phyloP scores from a whole-genome alignment of 164 flowering plant genomes.

The Akebia trifoliata region DNA sequence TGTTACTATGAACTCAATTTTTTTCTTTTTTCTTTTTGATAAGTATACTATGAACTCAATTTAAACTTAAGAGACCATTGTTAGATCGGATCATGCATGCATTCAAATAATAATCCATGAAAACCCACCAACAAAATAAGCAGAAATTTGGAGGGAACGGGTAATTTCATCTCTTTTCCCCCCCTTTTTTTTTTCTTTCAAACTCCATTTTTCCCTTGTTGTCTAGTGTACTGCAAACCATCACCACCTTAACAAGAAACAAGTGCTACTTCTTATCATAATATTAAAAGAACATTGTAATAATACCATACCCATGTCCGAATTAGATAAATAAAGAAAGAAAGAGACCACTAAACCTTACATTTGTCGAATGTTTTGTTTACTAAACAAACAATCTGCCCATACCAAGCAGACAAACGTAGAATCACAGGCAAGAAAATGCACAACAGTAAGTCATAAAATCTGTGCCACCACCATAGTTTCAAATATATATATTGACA shows the following conservation, averaged over 20 bases:
- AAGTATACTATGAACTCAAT: no score
- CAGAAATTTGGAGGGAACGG: conserved; percentile 7
- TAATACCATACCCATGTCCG: conserved; percentile 20
- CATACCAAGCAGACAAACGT: conserved; percentile 31
- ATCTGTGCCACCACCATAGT: conserved; percentile 12
- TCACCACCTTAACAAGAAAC: conserved; percentile 14
- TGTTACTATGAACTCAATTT: no score
- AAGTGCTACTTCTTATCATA: conserved; percentile 10
- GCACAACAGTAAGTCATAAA: conserved; percentile 13
- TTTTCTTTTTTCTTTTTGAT: no score
- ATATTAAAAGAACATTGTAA: conserved; percentile 22
- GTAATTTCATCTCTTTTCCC: conserved; percentile 17
- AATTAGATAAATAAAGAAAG: conserved; percentile 17
- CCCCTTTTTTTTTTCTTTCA: no score
- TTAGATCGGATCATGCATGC: neutral
- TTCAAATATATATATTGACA: conserved; percentile 12
- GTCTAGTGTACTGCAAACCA: conserved; percentile 25
- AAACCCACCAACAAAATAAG: neutral
- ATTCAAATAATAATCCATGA: neutral
- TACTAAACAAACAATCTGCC: conserved; percentile 35
- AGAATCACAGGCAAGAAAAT: conserved; percentile 32
- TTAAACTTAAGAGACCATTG: no score
- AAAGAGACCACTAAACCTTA: conserved; percentile 25
- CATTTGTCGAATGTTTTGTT: conserved; percentile 36
- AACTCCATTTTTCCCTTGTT: conserved; percentile 15